Evolutionary conservation across 768 basidiomycete genomes (phyloP).

Genomic region (Calvatia gigantea): DNA sequence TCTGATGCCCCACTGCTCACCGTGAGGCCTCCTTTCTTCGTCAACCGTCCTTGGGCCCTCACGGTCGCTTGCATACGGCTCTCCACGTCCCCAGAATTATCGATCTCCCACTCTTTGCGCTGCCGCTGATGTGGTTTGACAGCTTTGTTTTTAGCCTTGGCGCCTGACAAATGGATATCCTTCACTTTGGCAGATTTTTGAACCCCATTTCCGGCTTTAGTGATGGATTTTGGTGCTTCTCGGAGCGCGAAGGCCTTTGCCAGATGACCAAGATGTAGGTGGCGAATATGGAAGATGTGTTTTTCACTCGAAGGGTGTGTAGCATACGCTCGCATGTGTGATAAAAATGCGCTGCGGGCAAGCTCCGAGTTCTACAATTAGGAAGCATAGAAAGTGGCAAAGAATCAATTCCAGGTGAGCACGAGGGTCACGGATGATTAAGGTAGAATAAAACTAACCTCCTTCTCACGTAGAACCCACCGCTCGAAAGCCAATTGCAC

Average conservation of each 20-base stretch:
- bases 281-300: conserved; percentile 92
- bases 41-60: conserved; percentile 74
- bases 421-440: neutral
- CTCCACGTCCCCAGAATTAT: conserved; percentile 58
- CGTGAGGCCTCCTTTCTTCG: conserved; percentile 78
- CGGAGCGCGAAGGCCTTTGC: conserved; percentile 91
- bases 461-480: conserved; percentile 76
- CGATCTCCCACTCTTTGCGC: conserved; percentile 35
- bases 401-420: neutral
- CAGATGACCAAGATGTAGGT: conserved; percentile 91
- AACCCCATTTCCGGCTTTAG: conserved; percentile 19
- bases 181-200: conserved; percentile 15
- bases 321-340: conserved; percentile 94
- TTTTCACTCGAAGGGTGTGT: conserved; percentile 96
- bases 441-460: conserved; percentile 39
- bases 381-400: neutral
- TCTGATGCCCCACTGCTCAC: conserved; percentile 63
- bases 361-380: conserved; percentile 61
- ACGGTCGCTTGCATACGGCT: conserved; percentile 85
- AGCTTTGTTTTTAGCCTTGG: conserved; percentile 16
- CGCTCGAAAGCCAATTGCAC: conserved; percentile 94
- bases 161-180: conserved; percentile 10
- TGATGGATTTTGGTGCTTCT: conserved; percentile 68
- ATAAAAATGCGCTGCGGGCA: conserved; percentile 84
- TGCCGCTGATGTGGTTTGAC: conserved; percentile 19